Percentiles rank a stretch among this genome's conserved stretches.
phyloP scores from a whole-genome alignment of 768 basidiomycete genomes.

The Tulasnella sp. region DNA sequence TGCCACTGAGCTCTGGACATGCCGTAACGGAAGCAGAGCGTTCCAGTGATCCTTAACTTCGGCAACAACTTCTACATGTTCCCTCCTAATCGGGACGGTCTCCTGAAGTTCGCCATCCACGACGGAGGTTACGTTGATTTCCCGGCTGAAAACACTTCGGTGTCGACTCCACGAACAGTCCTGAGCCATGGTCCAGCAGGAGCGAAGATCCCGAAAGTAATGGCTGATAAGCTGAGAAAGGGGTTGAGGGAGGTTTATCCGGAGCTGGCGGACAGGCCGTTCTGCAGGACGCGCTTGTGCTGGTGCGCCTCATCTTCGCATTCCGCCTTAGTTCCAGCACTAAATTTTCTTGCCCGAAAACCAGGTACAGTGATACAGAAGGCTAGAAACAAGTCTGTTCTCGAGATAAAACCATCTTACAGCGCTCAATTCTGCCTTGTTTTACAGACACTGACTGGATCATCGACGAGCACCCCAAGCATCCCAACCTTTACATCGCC shows the following conservation, averaged over 20 bases:
- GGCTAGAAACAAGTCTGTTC: not conserved
- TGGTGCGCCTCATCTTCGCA: constrained; percentile 44
- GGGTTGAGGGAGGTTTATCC: constrained; percentile 56
- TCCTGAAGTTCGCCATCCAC: constrained; percentile 75
- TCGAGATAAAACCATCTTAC: not conserved
- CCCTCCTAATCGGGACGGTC: constrained; percentile 56
- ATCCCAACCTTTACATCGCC: constrained; percentile 58
- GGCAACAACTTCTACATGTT: constrained; percentile 69
- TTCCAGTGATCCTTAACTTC: constrained; percentile 66
- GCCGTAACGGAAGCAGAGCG: constrained; percentile 19
- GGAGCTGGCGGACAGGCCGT: constrained; percentile 52
- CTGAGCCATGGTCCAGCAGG: constrained; percentile 45
- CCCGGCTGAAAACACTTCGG: constrained; percentile 1
- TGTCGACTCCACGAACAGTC: constrained; percentile 39
- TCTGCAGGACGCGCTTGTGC: constrained; percentile 67
- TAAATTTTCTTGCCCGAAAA: not conserved
- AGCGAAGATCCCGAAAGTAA: constrained; percentile 51
- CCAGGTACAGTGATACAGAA: constrained; percentile 80
- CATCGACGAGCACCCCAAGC: constrained; percentile 57
- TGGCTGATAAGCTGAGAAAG: constrained; percentile 39
- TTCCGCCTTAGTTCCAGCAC: not conserved
- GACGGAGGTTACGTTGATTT: constrained; percentile 48
- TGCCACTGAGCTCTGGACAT: no score
- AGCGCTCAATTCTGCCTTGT: not conserved
- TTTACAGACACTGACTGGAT: constrained; percentile 67